Evolutionary conservation across 305 asterid species (phyloP).

Genomic region (Andrographis paniculata): DNA sequence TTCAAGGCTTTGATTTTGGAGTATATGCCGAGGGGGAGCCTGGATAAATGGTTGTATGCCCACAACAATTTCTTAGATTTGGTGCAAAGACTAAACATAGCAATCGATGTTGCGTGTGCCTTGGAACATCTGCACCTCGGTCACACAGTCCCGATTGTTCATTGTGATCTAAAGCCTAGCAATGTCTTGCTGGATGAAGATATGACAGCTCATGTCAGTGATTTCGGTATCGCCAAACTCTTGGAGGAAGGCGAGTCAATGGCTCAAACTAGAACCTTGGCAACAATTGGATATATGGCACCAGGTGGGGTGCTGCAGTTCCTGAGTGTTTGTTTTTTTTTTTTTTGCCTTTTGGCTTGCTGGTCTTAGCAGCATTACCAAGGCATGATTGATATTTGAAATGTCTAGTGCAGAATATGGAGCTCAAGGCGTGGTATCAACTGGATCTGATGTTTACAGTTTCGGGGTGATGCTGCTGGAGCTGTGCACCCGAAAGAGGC

Average conservation of each 20-base stretch:
- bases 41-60: not conserved
- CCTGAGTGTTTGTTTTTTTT: not conserved
- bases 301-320: not conserved
- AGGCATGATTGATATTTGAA: not conserved
- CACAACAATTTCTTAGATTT: not conserved
- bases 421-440: not conserved
- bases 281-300: constrained; percentile 2
- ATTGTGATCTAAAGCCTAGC: constrained; percentile 7
- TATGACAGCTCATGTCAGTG: constrained; percentile 1
- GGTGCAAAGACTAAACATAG: constrained; percentile 3
- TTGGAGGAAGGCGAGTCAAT: not conserved
- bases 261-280: constrained; percentile 1
- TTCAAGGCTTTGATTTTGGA: constrained; percentile 2
- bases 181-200: not conserved
- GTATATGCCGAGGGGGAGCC: constrained; percentile 4
- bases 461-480: constrained; percentile 5
- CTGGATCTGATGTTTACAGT: not conserved
- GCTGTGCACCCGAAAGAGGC: not conserved
- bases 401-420: not conserved
- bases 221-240: constrained; percentile 4
- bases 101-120: not conserved
- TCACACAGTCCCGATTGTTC: not conserved
- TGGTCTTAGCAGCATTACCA: no score
- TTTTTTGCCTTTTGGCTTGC: no score
- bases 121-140: constrained; percentile 10